Base-by-base conservation (phyloP, 2,329 filamentous ascomycete species). In the Zelopaecilomyces penicillatus region DNA sequence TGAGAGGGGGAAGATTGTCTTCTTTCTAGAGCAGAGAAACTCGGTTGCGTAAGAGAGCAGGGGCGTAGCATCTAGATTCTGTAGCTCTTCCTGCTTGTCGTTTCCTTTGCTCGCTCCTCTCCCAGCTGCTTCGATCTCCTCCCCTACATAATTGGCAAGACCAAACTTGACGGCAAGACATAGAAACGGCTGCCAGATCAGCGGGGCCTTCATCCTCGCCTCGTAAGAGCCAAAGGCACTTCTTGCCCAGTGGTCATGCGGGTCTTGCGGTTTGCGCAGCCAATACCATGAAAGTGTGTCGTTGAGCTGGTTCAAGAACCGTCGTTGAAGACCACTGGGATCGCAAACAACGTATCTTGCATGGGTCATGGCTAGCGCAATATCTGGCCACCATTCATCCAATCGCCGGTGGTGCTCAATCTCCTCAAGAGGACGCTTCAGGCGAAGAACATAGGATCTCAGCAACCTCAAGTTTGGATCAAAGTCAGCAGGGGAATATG, bases 371-470 rank as follows among this genome's bases (percentile, higher is more conserved):
- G 63, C 60, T 2, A 66, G 54, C 0, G 57, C 58, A 41, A 66
- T 64, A 5, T 62, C 63, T 0, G 64, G 63, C 37, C 62, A 66
- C 64, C 63, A 66, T 35, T 66, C 64, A 12, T 66, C 64, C 10
- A 66, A 48, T 2, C 63, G 52, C 5, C 64, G 62, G 19, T 66
- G 64, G 34, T 59, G 60, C 42, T 66, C 64, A 11, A 63, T 46
- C 27, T 57, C 53, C n/a, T 61, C 59, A 0, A 66, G 53, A 0
- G 64, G 54, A 4, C 51, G 32, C 44, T 65, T 65, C 39, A 66
- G 52, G 1, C 56, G 61, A 0, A 65, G 52, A 2, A 65, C 43
- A 39, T 64, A 59, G 0, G 62, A 65, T n/a, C 59, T 48, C 10
- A 65, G 42, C 0, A 64, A 54, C 1, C 60, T 54, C 6, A 63